Evolutionary conservation across 2,329 filamentous ascomycete species (phyloP).

Genomic region (Raffaelea ambrosiae): DNA sequence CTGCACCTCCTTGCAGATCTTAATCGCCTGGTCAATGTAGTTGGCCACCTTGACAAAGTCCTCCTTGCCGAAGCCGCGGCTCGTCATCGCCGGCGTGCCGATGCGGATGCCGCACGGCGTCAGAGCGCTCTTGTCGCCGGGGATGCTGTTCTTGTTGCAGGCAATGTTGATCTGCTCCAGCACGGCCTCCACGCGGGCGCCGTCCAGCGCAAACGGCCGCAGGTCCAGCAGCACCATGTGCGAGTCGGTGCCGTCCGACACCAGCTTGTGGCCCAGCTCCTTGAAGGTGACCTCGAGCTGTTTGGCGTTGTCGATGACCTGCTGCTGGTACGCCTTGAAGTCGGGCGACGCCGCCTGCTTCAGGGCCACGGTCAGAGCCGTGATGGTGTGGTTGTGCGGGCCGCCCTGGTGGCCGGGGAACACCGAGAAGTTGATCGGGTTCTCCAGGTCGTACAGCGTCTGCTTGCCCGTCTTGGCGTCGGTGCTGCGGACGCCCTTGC

Average conservation of each 20-base stretch:
- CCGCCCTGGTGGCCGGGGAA: conserved; percentile 99
- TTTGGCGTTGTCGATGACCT: conserved; percentile 90
- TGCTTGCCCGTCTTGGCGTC: conserved; percentile 89
- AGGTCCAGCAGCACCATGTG: conserved; percentile 96
- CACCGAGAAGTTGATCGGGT: conserved; percentile 96
- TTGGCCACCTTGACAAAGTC: conserved; percentile 85
- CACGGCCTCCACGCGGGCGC: conserved; percentile 89
- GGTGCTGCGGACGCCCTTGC: conserved; percentile 85
- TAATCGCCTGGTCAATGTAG: conserved; percentile 86
- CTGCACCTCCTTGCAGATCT: conserved; percentile 85
- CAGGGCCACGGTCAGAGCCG: conserved; percentile 85
- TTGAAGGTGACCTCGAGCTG: conserved; percentile 78
- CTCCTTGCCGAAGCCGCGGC: conserved; percentile 81
- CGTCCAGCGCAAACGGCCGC: conserved; percentile 77
- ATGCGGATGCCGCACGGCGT: conserved; percentile 93
- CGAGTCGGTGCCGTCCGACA: conserved; percentile 91
- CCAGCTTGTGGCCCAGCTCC: conserved; percentile 85
- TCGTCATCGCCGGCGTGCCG: conserved; percentile 95
- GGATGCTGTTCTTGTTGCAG: conserved; percentile 99
- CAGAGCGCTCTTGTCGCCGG: conserved; percentile 93
- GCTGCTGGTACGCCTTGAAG: conserved; percentile 89
- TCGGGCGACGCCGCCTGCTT: conserved; percentile 87
- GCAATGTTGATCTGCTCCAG: conserved; percentile 98
- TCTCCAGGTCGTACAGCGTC: conserved; percentile 85
- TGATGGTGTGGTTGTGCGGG: conserved; percentile 99